These are phyloP conservation scores for Xylaria sp. DNA, from an alignment of 2,329 filamentous ascomycete species.

Conservation along the genomic window DNA sequence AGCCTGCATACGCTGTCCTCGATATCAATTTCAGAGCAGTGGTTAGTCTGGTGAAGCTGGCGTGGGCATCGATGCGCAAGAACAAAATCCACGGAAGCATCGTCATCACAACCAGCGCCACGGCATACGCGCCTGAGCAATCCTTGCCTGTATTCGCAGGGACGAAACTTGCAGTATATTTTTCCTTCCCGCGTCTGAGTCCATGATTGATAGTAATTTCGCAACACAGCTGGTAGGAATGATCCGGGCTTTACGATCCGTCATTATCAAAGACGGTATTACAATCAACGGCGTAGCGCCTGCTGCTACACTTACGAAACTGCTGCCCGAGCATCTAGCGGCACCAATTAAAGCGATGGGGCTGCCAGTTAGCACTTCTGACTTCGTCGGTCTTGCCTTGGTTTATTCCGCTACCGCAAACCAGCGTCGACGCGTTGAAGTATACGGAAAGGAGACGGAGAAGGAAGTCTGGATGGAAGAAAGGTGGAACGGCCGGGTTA, in stretches of 20 bases:
- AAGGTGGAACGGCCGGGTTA: constrained; percentile 52
- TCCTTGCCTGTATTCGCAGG: constrained; percentile 49
- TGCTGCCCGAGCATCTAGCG: constrained; percentile 46
- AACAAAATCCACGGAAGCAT: constrained; percentile 48
- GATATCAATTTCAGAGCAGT: constrained; percentile 51
- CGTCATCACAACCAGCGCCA: constrained; percentile 54
- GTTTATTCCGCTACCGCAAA: constrained; percentile 53
- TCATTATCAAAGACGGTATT: constrained; percentile 43
- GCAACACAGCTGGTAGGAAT: constrained; percentile 45
- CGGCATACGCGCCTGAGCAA: constrained; percentile 53
- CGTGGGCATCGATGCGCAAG: constrained; percentile 44
- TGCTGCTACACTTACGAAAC: constrained; percentile 49
- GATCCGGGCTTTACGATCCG: constrained; percentile 50
- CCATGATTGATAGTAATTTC: background rate
- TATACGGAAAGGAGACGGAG: constrained; percentile 52
- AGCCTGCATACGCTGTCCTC: constrained; percentile 47
- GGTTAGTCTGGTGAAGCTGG: constrained; percentile 52
- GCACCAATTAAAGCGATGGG: constrained; percentile 47
- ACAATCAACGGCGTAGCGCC: constrained; percentile 56
- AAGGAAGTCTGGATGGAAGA: constrained; percentile 21
- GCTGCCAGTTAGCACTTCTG: constrained; percentile 50
- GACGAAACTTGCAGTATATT: constrained; percentile 22
- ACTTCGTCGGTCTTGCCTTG: constrained; percentile 51
- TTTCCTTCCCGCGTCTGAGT: background rate
- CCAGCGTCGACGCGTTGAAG: constrained; percentile 49